Evolutionary conservation across 495 filamentous ascomycete species (phyloP), one percentile per base, ranked within the genome.

Genomic region (Penicillium antarcticum): DNA sequence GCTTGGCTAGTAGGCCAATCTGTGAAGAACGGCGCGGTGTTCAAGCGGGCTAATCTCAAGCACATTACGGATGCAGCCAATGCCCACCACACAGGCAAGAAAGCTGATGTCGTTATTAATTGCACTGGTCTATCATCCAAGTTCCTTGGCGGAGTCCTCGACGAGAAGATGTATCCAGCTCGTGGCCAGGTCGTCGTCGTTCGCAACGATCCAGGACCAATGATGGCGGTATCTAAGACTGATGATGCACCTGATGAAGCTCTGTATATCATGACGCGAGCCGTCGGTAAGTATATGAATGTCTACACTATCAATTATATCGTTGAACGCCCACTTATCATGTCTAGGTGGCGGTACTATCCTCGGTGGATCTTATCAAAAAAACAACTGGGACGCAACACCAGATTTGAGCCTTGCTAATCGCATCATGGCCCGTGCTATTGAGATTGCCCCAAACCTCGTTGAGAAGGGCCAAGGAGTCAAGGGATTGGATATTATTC

Each of bases 201-300:
- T 9, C 73, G 92, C 17, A 97, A 97, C 63, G 83, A 87, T 51
- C 80, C 88, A 0, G 80, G 82, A 6, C 76, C 81, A 32, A 94
- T 96, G 87, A 57, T 72, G 16, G 75, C 72, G 1, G 72, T 78
- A 24, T 91, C 87, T 18, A 91, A 91, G 0, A 88, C 83, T 0
- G 91, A 96, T 42, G 88, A 95, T 57, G 88, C 83, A 0, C 76
- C 78, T 0, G 91, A 89, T 32, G 92, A 97, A 64, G 70, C 83
- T n/a, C 75, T 77, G 51, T 98, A 98, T 61, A 81, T 92, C 42
- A 98, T 98, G 92, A 82, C 84, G 50, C 81, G 94, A n/a, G 90
- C 92, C 2, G 84, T 81, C 7, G 92, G 68, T 71, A 66, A 68
- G 57, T 41, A 50, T 14, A 1, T 24, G 8, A 2, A 8, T 29